phyloP scores from a whole-genome alignment of 257 asterid species.

The Solanum arcanum region DNA sequence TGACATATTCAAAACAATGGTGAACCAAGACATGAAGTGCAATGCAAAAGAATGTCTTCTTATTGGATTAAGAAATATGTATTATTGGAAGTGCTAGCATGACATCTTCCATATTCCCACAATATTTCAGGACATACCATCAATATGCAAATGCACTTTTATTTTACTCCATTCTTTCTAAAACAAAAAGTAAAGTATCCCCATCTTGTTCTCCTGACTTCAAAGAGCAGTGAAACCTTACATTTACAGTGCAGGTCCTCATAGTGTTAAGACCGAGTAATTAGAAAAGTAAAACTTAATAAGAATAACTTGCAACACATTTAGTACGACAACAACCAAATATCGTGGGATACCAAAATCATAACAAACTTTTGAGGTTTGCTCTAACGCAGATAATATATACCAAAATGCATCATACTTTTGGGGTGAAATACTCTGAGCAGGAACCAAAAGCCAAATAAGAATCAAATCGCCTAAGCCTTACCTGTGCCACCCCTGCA shows the following conservation, averaged over 20 bases:
- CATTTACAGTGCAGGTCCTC: neutral
- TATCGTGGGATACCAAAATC: neutral
- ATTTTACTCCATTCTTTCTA: neutral
- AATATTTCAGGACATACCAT: neutral
- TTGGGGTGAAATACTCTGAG: neutral
- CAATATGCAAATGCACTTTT: neutral
- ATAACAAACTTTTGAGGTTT: neutral
- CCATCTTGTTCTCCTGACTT: neutral
- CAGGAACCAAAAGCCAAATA: neutral
- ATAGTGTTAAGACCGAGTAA: neutral
- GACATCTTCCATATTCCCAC: neutral
- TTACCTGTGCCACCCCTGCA: conserved; percentile 86
- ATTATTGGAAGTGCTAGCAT: neutral
- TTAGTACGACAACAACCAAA: neutral
- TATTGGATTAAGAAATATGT: neutral
- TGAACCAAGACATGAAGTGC: neutral
- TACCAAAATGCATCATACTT: neutral
- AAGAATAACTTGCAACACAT: neutral
- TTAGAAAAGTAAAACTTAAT: neutral
- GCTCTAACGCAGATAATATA: neutral
- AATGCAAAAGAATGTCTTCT: neutral
- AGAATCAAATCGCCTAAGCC: neutral
- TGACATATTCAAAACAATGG: neutral
- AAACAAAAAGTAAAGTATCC: neutral
- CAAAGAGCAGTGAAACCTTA: neutral